Evolutionary conservation across 805 yeast genomes (phyloP), one percentile per base, ranked within the genome.

Genomic region (Saccharomycopsis olivae): DNA sequence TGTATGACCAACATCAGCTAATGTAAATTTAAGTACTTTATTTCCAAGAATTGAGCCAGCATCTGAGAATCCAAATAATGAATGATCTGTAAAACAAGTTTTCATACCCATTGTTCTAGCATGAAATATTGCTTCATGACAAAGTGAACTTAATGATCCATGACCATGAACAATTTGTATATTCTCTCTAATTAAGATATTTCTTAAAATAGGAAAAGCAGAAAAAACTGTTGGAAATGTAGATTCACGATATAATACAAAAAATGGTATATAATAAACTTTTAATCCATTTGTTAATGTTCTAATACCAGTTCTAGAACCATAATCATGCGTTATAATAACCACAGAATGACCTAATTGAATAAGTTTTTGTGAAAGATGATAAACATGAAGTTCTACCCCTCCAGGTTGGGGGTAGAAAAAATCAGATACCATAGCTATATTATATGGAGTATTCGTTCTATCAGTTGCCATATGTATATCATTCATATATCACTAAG

Each of bases 351-450:
- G 96, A 6, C 96, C 96, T 29, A 78, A 59, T 16, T 72, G 73
- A 8, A 85, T 78, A 40, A 88, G 70, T 52, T 79, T 75, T 57
- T 86, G 94, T 0, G 97, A 78, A 18, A 92, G 60, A 57, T 92
- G 97, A 57, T 85, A 86, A 14, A 89, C 83, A 56, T 92, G 98
- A 47, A 89, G 76, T 57, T 92, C 99, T 2, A 92, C 94, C 8
- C 99, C 99, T 3, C 99, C 99, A 0, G 96, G 81, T 56, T 92
- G 98, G 9, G 99, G 99, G 60, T 83, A 92, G 72, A 92, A 92
- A 66, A 87, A 92, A 60, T 92, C 99, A 33, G 94, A 83, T 3
- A 88, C 84, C 96, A 92, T 88, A 5, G 59, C 61, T 14, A 56
- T 56, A 41, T 55, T 56, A 37, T 55, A 52, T 15, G 49, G 46